A percentile compares a stretch with the other conserved stretches of the same genome.
Evolutionary conservation across 352 stramenopile genomes (phyloP).

Genomic region (Phytophthora sp.): DNA sequence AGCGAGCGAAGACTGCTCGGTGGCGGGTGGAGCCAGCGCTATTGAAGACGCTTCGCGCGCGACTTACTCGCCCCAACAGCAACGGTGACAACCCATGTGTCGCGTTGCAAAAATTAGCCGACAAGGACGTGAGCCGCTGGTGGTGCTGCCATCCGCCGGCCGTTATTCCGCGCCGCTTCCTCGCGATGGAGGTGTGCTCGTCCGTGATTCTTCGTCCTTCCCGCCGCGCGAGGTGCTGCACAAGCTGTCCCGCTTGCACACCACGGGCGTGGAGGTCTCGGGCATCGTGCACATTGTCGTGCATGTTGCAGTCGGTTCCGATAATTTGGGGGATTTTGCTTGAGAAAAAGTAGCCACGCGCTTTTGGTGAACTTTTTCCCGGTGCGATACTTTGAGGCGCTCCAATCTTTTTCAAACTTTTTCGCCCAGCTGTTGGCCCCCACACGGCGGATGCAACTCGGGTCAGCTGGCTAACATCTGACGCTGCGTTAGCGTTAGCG

Average conservation of each 20-base stretch:
- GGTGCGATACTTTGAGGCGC: conserved; percentile 10
- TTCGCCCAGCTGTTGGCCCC: background rate
- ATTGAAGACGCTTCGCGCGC: conserved; percentile 10
- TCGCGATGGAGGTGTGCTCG: conserved; percentile 11
- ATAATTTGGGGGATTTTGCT: conserved; percentile 7
- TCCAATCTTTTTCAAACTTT: conserved; percentile 8
- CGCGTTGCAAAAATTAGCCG: conserved; percentile 11
- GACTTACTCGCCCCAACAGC: conserved; percentile 1
- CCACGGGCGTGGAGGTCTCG: conserved; percentile 11
- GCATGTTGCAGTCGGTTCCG: conserved; percentile 16
- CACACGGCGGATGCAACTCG: background rate
- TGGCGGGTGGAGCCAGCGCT: background rate
- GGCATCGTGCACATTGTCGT: conserved; percentile 6
- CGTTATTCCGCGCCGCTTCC: conserved; percentile 15
- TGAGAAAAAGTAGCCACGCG: conserved; percentile 23
- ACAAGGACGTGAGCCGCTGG: background rate
- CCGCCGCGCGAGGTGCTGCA: too few species aligned
- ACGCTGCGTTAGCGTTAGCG: too few species aligned
- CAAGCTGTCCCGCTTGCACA: conserved; percentile 22
- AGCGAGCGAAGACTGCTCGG: too few species aligned
- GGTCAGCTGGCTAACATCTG: too few species aligned
- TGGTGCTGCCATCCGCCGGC: background rate
- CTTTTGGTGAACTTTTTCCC: conserved; percentile 16
- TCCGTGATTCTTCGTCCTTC: too few species aligned
- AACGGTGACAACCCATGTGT: conserved; percentile 14